Evolutionary conservation across 495 filamentous ascomycete genomes (phyloP).

Genomic region (Podospora appendiculata): DNA sequence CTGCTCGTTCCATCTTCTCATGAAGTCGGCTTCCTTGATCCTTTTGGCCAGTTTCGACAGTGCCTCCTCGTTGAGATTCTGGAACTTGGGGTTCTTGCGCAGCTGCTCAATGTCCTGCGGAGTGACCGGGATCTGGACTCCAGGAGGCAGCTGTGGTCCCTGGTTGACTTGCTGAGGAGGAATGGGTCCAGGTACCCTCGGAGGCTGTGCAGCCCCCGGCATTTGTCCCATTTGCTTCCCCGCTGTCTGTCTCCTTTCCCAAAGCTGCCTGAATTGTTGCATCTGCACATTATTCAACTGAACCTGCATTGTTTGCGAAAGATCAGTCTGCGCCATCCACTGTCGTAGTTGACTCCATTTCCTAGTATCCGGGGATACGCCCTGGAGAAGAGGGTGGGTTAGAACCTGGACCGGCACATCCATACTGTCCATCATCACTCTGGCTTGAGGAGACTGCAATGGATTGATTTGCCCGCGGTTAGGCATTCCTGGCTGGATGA

Average conservation of each 20-base stretch:
- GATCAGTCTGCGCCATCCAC: not conserved
- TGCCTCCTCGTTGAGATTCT: conserved; percentile 11
- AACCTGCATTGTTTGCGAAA: not conserved
- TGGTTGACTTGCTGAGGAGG: conserved; percentile 1
- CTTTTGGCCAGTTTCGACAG: not conserved
- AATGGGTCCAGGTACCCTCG: too few relatives aligned
- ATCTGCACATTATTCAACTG: not conserved
- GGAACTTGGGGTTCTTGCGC: conserved; percentile 16
- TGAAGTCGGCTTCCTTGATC: not conserved
- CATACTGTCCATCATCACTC: conserved; percentile 29
- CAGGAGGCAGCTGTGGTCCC: conserved; percentile 5
- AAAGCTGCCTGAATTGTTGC: not conserved
- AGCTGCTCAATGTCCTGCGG: not conserved
- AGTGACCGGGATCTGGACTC: conserved; percentile 5
- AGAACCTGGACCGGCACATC: conserved; percentile 23
- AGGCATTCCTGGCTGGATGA: conserved; percentile 4
- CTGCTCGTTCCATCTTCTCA: not conserved
- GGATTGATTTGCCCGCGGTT: not conserved
- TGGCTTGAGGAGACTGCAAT: conserved; percentile 1
- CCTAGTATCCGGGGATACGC: conserved; percentile 32
- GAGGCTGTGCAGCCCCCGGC: not conserved
- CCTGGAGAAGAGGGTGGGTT: conserved; percentile 5
- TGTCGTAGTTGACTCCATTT: not conserved
- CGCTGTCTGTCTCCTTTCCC: not conserved
- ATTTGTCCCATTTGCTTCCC: not conserved